These are phyloP conservation scores for Backusella morwellensis DNA, from an alignment of 192 early-diverging fungal species.

Conservation along the genomic window DNA sequence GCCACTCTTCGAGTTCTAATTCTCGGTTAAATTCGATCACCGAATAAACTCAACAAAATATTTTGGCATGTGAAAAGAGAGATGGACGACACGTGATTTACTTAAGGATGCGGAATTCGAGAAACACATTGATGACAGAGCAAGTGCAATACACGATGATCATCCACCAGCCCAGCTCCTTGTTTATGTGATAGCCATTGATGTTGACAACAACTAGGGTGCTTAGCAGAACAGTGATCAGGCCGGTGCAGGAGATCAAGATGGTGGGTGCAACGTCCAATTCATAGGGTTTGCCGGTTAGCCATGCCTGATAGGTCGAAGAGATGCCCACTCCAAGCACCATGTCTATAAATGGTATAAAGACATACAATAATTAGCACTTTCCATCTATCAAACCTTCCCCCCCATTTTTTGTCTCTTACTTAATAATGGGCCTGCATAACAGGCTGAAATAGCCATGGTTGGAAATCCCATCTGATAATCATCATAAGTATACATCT, in stretches of 20 bases:
- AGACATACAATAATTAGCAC: background rate
- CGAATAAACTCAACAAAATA: background rate
- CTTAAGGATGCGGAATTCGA: constrained; percentile 42
- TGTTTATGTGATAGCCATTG: constrained; percentile 59
- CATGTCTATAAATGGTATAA: constrained; percentile 49
- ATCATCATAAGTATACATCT: background rate
- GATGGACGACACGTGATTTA: background rate
- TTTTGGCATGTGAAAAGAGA: background rate
- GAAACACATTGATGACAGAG: constrained; percentile 55
- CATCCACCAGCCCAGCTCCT: constrained; percentile 52
- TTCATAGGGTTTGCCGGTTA: constrained; percentile 45
- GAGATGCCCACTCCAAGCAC: constrained; percentile 81
- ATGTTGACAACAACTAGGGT: constrained; percentile 54
- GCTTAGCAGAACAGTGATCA: constrained; percentile 55
- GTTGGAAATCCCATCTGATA: constrained; percentile 83
- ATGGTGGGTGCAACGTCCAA: constrained; percentile 64
- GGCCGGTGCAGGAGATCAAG: constrained; percentile 62
- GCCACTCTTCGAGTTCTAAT: background rate
- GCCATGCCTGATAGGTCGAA: constrained; percentile 53
- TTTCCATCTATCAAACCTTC: background rate
- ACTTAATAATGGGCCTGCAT: constrained; percentile 89
- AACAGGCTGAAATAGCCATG: constrained; percentile 95
- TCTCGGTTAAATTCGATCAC: background rate
- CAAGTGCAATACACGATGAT: constrained; percentile 57
- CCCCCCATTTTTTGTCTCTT: constrained; percentile 11